phyloP scores from a whole-genome alignment of 2,329 filamentous ascomycete genomes.

The Pseudopithomyces maydicus region DNA sequence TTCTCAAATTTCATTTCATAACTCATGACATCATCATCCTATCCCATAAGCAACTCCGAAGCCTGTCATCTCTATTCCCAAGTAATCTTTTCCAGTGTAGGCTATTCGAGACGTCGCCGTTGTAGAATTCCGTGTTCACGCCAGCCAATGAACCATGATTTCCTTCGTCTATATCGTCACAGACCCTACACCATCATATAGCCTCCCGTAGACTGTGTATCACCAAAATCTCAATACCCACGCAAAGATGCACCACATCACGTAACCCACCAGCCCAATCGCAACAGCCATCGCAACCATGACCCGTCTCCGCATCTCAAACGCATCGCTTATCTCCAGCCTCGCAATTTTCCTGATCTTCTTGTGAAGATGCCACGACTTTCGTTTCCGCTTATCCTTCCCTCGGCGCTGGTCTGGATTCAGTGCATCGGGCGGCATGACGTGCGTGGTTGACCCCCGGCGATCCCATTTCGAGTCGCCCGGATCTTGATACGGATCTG shows the following conservation, averaged over 20 bases:
- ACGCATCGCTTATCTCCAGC: slow-evolving; percentile 67
- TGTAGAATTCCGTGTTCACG: no score
- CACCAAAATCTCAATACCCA: slow-evolving; percentile 20
- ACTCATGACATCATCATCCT: no score
- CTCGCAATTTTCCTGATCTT: slow-evolving; percentile 62
- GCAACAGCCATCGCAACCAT: slow-evolving; percentile 54
- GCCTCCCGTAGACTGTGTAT: neutral
- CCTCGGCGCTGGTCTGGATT: slow-evolving; percentile 11
- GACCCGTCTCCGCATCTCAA: slow-evolving; percentile 63
- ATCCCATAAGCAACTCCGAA: no score
- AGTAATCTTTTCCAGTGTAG: no score
- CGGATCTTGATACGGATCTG: slow-evolving; percentile 52
- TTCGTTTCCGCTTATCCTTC: slow-evolving; percentile 23
- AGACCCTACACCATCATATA: no score
- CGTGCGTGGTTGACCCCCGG: slow-evolving; percentile 19
- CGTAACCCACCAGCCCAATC: slow-evolving; percentile 19
- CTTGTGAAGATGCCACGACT: slow-evolving; percentile 46
- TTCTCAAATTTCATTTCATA: no score
- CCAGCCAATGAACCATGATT: no score
- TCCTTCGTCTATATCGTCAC: no score
- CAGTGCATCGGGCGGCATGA: slow-evolving; percentile 27
- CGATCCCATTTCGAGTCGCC: slow-evolving; percentile 30
- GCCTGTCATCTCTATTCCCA: no score
- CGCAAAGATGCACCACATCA: slow-evolving; percentile 22
- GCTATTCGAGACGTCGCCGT: no score